phyloP scores from a whole-genome alignment of 1,284 basidiomycete genomes.

The Mrakiaceae sp. region DNA sequence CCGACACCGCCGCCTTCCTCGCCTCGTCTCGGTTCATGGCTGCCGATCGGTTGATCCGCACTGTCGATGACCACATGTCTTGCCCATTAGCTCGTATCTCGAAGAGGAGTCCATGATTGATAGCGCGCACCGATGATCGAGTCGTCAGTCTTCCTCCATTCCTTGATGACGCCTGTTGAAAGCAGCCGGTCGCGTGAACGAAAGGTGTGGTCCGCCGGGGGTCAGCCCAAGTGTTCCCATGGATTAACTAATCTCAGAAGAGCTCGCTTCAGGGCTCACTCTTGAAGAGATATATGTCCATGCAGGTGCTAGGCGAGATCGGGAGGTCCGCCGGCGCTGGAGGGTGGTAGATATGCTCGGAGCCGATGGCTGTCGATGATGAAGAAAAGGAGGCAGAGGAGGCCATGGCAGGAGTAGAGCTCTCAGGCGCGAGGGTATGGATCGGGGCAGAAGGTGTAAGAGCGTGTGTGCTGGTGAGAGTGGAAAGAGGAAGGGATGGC shows the following conservation, averaged over 20 bases:
- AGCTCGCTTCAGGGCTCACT: background rate
- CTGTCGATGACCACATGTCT: background rate
- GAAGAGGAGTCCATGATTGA: no score
- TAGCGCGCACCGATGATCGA: constrained; percentile 10
- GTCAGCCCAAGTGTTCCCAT: background rate
- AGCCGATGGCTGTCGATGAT: background rate
- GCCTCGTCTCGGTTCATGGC: constrained; percentile 11
- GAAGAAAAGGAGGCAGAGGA: no score
- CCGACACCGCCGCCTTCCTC: background rate
- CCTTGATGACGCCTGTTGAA: constrained; percentile 14
- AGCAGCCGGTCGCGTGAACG: background rate
- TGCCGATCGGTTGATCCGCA: constrained; percentile 10
- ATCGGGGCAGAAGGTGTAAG: no score
- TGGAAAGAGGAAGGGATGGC: no score
- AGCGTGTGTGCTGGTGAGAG: no score
- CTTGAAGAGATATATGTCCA: constrained; percentile 16
- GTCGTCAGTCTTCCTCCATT: constrained; percentile 12
- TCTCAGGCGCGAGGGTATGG: no score
- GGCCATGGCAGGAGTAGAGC: no score
- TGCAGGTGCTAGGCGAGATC: constrained; percentile 9
- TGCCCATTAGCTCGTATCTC: no score
- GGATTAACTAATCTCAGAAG: background rate
- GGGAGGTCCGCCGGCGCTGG: constrained; percentile 7
- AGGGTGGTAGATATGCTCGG: constrained; percentile 11
- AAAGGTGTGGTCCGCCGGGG: background rate